Evolutionary conservation across 441 rosid species (phyloP).

Genomic region (Metrosideros polymorpha): DNA sequence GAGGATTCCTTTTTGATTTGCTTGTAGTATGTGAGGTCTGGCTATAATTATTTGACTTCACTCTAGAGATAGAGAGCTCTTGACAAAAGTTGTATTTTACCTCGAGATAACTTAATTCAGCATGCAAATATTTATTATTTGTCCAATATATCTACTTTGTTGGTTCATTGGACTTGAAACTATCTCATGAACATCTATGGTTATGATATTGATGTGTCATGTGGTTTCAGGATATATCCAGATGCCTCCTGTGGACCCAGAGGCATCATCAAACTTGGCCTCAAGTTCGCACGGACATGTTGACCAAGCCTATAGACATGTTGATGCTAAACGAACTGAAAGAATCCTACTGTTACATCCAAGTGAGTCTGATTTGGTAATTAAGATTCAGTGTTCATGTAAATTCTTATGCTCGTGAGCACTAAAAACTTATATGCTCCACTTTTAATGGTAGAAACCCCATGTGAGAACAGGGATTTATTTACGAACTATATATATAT

Average conservation of each 20-base stretch:
- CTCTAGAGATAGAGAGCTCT: not conserved
- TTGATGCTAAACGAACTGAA: constrained; percentile 77
- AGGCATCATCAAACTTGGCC: constrained; percentile 97
- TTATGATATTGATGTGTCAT: not conserved
- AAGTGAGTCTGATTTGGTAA: constrained; percentile 33
- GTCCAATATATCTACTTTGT: not conserved
- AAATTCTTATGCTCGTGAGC: not conserved
- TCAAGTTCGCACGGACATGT: constrained; percentile 64
- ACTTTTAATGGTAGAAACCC: not conserved
- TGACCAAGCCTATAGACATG: constrained; percentile 76
- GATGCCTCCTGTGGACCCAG: constrained; percentile 98
- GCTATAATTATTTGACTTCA: not conserved
- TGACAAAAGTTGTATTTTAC: not conserved
- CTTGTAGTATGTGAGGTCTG: not conserved
- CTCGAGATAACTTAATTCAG: not conserved
- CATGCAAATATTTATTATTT: not conserved
- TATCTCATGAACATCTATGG: not conserved
- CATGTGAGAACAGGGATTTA: not conserved
- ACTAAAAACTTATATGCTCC: not conserved
- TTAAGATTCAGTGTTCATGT: not conserved
- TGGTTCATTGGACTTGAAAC: not conserved
- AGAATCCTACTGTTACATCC: constrained; percentile 74
- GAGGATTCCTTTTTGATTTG: not conserved
- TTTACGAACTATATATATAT: not conserved
- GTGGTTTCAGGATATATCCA: constrained; percentile 74